Evolutionary conservation across 139 green algal genomes (phyloP).

Genomic region (Edaphochlamys debaryana): DNA sequence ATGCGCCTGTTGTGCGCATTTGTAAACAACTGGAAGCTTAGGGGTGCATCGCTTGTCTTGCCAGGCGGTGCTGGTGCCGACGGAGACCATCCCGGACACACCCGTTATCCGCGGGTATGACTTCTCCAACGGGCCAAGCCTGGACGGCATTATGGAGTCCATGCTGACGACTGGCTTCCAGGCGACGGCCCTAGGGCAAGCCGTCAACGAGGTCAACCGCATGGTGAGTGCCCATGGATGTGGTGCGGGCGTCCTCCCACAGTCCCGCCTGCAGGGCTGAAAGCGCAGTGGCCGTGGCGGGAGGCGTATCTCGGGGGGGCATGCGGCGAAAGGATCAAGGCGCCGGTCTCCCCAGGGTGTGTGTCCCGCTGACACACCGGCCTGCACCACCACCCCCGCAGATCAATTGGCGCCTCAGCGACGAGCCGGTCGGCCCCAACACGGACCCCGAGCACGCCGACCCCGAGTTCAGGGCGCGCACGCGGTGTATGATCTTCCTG

Average conservation of each 20-base stretch:
- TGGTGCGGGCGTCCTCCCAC: no score
- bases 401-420: slow-evolving; percentile 87
- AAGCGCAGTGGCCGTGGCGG: no score
- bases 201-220: slow-evolving; percentile 91
- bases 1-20: no score
- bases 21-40: no score
- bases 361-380: no score
- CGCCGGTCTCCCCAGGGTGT: no score
- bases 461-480: slow-evolving; percentile 51
- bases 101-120: slow-evolving; percentile 69
- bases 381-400: slow-evolving; percentile 27
- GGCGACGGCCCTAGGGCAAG: slow-evolving; percentile 89
- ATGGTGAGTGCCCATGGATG: slow-evolving; percentile 90
- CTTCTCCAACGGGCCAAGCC: slow-evolving; percentile 78
- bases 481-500: slow-evolving; percentile 91
- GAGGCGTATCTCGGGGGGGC: no score
- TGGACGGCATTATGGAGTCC: slow-evolving; percentile 81
- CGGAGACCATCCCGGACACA: slow-evolving; percentile 50
- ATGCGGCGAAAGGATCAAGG: no score
- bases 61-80: slow-evolving; percentile 37
- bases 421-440: slow-evolving; percentile 74
- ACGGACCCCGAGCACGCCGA: slow-evolving; percentile 56
- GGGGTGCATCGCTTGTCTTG: no score
- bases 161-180: slow-evolving; percentile 91
- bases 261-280: no score